Conservation (phyloP, 2,329 filamentous ascomycete genomes). For the Aspergillus glaucus region DNA sequence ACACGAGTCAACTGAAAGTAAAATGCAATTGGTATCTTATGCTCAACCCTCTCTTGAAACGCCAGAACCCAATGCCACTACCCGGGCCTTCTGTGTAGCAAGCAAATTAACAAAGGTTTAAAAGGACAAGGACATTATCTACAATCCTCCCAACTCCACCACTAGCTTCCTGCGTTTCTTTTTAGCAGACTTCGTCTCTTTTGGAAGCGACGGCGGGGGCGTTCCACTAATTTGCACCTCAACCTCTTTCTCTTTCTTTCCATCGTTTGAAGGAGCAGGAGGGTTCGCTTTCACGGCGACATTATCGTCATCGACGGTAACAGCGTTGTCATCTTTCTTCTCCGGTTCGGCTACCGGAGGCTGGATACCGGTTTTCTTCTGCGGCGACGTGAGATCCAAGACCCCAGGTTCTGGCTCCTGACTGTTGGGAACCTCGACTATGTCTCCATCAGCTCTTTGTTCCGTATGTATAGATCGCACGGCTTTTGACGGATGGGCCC, state of each 20-base stretch:
- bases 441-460: constrained; percentile 5
- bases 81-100: neutral
- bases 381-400: neutral
- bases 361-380: neutral
- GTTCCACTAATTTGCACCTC: constrained; percentile 22
- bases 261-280: neutral
- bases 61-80: neutral
- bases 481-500: neutral
- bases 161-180: neutral
- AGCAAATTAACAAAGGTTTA: neutral
- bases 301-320: neutral
- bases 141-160: neutral
- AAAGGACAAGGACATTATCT: neutral
- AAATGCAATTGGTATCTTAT: neutral
- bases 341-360: neutral
- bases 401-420: constrained; percentile 13
- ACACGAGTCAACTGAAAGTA: neutral
- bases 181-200: neutral
- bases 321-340: neutral
- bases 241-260: constrained; percentile 1
- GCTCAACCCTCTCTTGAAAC: neutral
- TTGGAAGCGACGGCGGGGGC: constrained; percentile 11
- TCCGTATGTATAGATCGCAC: neutral
- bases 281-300: neutral
- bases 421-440: constrained; percentile 25